Evolutionary conservation across 371 early-diverging fungal genomes (phyloP).

Genomic region (Apophysomyces variabilis): DNA sequence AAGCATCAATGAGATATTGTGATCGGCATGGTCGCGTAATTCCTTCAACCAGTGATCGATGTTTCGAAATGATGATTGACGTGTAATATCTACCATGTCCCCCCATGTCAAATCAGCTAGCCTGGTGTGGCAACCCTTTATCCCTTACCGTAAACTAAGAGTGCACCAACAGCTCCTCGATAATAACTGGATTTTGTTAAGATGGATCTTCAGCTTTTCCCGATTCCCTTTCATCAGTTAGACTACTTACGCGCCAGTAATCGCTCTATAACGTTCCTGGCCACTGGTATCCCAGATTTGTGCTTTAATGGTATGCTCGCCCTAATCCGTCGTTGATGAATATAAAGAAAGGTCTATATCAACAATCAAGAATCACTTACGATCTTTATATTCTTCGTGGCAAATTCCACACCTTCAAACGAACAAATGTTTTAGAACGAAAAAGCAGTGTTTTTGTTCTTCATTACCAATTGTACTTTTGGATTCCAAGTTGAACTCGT

Average conservation of each 20-base stretch:
- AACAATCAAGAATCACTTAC: conserved; percentile 16
- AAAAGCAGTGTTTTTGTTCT: neutral
- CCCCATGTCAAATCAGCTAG: neutral
- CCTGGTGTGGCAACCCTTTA: neutral
- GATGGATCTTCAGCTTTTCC: neutral
- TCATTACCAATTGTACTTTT: conserved; percentile 95
- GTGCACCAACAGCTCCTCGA: conserved; percentile 53
- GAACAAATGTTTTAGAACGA: neutral
- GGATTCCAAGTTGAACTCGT: conserved; percentile 94
- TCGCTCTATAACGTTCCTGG: conserved; percentile 82
- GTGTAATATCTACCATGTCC: conserved; percentile 81
- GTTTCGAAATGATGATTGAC: conserved; percentile 91
- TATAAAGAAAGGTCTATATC: neutral
- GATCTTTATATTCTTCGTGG: conserved; percentile 53
- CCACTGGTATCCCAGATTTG: conserved; percentile 95
- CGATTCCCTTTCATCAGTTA: neutral
- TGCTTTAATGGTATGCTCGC: conserved; percentile 62
- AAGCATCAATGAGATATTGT: conserved; percentile 90
- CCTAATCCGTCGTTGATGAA: neutral
- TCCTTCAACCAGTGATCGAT: conserved; percentile 96
- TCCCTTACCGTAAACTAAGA: conserved; percentile 46
- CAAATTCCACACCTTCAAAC: conserved; percentile 54
- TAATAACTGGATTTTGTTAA: conserved; percentile 29
- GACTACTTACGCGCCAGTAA: conserved; percentile 65
- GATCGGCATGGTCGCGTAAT: conserved; percentile 95